phyloP scores from a whole-genome alignment of 352 stramenopile genomes.

The Phytophthora pinifolia region DNA sequence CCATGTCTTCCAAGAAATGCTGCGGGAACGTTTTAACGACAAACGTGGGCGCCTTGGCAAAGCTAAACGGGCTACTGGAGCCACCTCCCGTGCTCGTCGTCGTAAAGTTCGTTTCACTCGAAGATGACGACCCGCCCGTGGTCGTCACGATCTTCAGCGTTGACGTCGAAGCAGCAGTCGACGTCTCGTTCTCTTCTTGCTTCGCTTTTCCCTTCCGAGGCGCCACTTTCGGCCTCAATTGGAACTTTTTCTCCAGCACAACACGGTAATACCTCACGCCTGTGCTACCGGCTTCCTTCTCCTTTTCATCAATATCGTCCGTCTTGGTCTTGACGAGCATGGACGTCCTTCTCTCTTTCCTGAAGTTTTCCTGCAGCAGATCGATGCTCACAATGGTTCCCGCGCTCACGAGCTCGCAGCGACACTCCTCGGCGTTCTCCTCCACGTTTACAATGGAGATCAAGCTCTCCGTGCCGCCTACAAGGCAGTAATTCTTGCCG shows the following conservation, averaged over 20 bases:
- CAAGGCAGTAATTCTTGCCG: constrained; percentile 82
- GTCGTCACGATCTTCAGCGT: constrained; percentile 31
- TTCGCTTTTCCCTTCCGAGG: constrained; percentile 20
- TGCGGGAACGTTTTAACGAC: constrained; percentile 85
- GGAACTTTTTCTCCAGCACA: constrained; percentile 79
- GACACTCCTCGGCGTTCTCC: constrained; percentile 81
- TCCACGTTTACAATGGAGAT: constrained; percentile 88
- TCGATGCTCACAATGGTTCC: constrained; percentile 74
- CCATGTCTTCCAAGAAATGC: constrained; percentile 82
- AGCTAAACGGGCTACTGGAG: constrained; percentile 20
- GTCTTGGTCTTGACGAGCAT: constrained; percentile 76
- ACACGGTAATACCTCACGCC: constrained; percentile 74
- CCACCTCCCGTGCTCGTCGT: constrained; percentile 20
- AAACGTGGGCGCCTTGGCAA: constrained; percentile 35
- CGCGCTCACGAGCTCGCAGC: constrained; percentile 71
- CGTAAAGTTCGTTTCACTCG: constrained; percentile 37
- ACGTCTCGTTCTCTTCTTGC: constrained; percentile 9
- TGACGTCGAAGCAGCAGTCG: background rate
- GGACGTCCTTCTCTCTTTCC: constrained; percentile 73
- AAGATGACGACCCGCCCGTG: constrained; percentile 21
- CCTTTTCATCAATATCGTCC: constrained; percentile 35
- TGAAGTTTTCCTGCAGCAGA: constrained; percentile 76
- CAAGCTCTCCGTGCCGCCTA: constrained; percentile 71
- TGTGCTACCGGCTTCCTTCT: constrained; percentile 24
- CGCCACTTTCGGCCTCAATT: constrained; percentile 28